Evolutionary conservation across 257 asterid species (phyloP).

Genomic region (Salvia rosmarinus): DNA sequence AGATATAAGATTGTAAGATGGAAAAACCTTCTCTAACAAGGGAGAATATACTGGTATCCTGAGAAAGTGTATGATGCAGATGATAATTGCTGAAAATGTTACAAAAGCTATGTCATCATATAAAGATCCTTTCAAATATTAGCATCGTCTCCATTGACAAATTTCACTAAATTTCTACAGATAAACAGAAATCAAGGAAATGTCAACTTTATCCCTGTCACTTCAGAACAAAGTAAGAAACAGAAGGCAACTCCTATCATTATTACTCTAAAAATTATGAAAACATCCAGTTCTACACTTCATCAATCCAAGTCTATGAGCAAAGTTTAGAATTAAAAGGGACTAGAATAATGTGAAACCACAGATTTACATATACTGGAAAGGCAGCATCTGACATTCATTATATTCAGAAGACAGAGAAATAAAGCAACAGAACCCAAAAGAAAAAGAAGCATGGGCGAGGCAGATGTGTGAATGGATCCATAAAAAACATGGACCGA

Average conservation of each 20-base stretch:
- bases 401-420: not conserved
- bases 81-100: not conserved
- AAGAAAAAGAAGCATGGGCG: no score
- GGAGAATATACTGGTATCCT: not conserved
- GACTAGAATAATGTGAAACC: not conserved
- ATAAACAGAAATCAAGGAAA: not conserved
- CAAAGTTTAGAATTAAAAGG: not conserved
- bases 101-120: not conserved
- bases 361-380: not conserved
- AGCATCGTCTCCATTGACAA: conserved; percentile 7
- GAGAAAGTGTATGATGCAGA: not conserved
- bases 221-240: not conserved
- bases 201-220: not conserved
- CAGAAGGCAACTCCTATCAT: not conserved
- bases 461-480: not conserved
- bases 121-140: not conserved
- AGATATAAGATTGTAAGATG: not conserved
- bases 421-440: no score
- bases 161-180: not conserved
- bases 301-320: no score
- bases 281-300: not conserved
- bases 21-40: not conserved
- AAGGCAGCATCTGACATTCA: not conserved
- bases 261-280: not conserved
- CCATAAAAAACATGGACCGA: not conserved